Evolutionary conservation across 228 moss, liverwort and hornwort species (phyloP).

Genomic region (Sphagnum fallax): DNA sequence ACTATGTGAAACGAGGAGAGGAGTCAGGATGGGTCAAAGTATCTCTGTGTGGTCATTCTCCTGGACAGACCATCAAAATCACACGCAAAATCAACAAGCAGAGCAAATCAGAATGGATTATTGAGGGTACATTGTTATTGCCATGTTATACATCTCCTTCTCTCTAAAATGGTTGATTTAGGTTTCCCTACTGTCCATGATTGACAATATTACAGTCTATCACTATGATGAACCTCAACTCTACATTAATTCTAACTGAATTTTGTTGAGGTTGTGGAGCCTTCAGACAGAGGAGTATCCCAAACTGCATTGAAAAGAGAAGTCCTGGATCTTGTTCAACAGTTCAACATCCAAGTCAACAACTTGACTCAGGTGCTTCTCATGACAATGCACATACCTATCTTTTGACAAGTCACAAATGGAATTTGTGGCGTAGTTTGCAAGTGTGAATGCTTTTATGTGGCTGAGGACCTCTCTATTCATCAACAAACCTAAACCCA

Average conservation of each 20-base stretch:
- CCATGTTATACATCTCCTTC: no score
- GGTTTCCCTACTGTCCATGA: neutral
- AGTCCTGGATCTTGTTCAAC: constrained; percentile 59
- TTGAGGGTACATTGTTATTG: constrained; percentile 44
- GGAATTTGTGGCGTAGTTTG: no score
- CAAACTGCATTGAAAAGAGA: constrained; percentile 56
- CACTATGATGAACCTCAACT: neutral
- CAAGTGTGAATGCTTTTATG: no score
- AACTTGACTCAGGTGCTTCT: constrained; percentile 82
- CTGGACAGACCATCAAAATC: constrained; percentile 44
- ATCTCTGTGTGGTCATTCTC: constrained; percentile 52
- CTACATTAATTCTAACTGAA: neutral
- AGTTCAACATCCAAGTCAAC: constrained; percentile 85
- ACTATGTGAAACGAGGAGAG: constrained; percentile 93
- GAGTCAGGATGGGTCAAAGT: constrained; percentile 85
- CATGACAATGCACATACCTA: no score
- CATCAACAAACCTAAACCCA: no score
- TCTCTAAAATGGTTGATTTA: neutral
- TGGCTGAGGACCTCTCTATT: neutral
- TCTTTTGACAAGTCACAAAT: no score
- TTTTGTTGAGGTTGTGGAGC: neutral
- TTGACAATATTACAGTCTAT: neutral
- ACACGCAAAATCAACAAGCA: constrained; percentile 78
- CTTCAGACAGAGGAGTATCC: constrained; percentile 11
- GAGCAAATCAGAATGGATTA: constrained; percentile 78